These are phyloP conservation scores for Solanum boliviense DNA, from an alignment of 257 asterid species.

Conservation along the genomic window DNA sequence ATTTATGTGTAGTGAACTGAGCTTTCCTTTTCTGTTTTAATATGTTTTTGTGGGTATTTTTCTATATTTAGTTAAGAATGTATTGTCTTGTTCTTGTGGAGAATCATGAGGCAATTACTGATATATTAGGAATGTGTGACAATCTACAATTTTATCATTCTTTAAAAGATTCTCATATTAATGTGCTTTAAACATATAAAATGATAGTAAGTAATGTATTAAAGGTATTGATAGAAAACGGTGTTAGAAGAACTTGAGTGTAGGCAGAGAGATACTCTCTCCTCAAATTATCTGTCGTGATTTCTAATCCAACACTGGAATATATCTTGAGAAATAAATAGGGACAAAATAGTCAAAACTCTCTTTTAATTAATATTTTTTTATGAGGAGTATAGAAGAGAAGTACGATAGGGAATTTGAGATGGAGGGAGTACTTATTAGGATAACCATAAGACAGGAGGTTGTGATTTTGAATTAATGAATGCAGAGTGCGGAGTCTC, in stretches of 20 bases:
- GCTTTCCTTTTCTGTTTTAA: not conserved
- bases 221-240: not conserved
- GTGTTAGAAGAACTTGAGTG: not conserved
- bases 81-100: not conserved
- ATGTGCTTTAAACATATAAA: not conserved
- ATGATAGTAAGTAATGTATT: not conserved
- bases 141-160: not conserved
- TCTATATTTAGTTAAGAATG: not conserved
- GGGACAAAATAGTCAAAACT: not conserved
- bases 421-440: not conserved
- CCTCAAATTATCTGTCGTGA: not conserved
- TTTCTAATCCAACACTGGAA: too few species aligned
- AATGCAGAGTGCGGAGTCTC: not conserved
- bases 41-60: not conserved
- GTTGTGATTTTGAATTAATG: not conserved
- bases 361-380: not conserved
- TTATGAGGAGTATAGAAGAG: not conserved
- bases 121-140: not conserved
- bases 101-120: not conserved
- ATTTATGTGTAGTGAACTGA: not conserved
- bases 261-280: not conserved
- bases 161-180: not conserved
- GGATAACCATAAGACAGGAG: not conserved
- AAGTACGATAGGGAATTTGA: not conserved
- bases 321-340: not conserved